Evolutionary conservation across 352 stramenopile species (phyloP).

Genomic region (Detonula confervacea): DNA sequence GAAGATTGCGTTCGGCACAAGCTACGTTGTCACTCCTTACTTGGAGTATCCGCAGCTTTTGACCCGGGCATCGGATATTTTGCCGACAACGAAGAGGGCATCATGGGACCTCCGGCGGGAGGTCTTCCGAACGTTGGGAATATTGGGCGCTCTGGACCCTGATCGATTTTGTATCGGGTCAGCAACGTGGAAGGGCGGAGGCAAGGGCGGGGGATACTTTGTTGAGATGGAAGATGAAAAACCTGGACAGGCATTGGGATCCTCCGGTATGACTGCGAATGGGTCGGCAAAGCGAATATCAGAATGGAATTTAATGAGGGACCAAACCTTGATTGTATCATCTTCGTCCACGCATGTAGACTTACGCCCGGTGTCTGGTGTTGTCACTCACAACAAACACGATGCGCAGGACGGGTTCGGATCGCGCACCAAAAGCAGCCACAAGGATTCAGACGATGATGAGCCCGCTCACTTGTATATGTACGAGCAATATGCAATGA

Average conservation of each 20-base stretch:
- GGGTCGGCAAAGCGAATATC: slow-evolving; percentile 31
- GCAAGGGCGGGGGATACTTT: slow-evolving; percentile 83
- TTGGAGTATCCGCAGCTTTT: slow-evolving; percentile 94
- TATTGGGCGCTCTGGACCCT: slow-evolving; percentile 94
- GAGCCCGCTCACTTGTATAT: slow-evolving; percentile 83
- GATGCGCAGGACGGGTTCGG: slow-evolving; percentile 1
- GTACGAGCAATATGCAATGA: slow-evolving; percentile 87
- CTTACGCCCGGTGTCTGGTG: slow-evolving; percentile 5
- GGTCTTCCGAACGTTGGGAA: slow-evolving; percentile 96
- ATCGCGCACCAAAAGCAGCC: slow-evolving; percentile 12
- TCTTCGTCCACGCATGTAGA: slow-evolving; percentile 31
- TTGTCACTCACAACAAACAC: slow-evolving; percentile 8
- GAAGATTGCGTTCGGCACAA: slow-evolving; percentile 92
- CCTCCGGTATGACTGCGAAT: slow-evolving; percentile 4
- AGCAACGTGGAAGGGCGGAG: slow-evolving; percentile 72
- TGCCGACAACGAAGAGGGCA: slow-evolving; percentile 90
- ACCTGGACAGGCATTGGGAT: background rate
- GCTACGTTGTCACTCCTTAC: slow-evolving; percentile 94
- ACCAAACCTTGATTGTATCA: slow-evolving; percentile 33
- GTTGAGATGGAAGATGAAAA: slow-evolving; percentile 65
- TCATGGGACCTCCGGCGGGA: slow-evolving; percentile 94
- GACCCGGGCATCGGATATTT: slow-evolving; percentile 88
- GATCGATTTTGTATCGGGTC: slow-evolving; percentile 89
- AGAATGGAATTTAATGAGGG: slow-evolving; percentile 32
- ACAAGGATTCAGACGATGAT: slow-evolving; percentile 76